A percentile compares a stretch with the other conserved stretches of the same genome.
These are phyloP conservation scores for Ogataea hybrid DNA, from an alignment of 1,139 yeast species.

Conservation along the genomic window DNA sequence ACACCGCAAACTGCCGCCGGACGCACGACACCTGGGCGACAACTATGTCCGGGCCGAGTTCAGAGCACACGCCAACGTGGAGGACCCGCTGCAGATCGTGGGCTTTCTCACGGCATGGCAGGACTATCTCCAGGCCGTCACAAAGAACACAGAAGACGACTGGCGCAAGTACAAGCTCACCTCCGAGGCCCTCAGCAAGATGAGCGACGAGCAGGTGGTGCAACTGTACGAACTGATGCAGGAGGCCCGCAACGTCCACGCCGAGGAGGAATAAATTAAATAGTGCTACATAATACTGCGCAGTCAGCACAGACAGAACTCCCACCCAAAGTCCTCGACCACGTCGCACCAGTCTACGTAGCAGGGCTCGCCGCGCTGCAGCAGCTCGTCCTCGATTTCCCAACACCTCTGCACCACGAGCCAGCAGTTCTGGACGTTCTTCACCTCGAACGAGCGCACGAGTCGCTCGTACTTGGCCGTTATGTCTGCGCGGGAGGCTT, in stretches of 20 bases:
- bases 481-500: slow-evolving; percentile 38
- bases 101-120: slow-evolving; percentile 97
- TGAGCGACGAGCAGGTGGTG: slow-evolving; percentile 91
- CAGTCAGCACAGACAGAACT: slow-evolving; percentile 26
- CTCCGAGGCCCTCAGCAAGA: slow-evolving; percentile 64
- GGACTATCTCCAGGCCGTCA: slow-evolving; percentile 67
- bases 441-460: slow-evolving; percentile 24
- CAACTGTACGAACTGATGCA: slow-evolving; percentile 75
- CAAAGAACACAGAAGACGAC: slow-evolving; percentile 53
- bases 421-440: slow-evolving; percentile 30
- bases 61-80: slow-evolving; percentile 76
- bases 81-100: slow-evolving; percentile 89
- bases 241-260: slow-evolving; percentile 42
- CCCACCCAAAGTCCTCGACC: slow-evolving; percentile 32
- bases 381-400: slow-evolving; percentile 24
- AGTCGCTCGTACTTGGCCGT: slow-evolving; percentile 36
- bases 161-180: slow-evolving; percentile 72
- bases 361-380: slow-evolving; percentile 6
- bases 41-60: slow-evolving; percentile 88
- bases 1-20: slow-evolving; percentile 63
- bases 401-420: slow-evolving; percentile 28
- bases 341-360: slow-evolving; percentile 31
- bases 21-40: slow-evolving; percentile 81
- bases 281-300: not conserved
- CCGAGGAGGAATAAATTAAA: slow-evolving; percentile 10